Base-by-base conservation (phyloP, 2,329 filamentous ascomycete species). In the Cercospora sp. region DNA sequence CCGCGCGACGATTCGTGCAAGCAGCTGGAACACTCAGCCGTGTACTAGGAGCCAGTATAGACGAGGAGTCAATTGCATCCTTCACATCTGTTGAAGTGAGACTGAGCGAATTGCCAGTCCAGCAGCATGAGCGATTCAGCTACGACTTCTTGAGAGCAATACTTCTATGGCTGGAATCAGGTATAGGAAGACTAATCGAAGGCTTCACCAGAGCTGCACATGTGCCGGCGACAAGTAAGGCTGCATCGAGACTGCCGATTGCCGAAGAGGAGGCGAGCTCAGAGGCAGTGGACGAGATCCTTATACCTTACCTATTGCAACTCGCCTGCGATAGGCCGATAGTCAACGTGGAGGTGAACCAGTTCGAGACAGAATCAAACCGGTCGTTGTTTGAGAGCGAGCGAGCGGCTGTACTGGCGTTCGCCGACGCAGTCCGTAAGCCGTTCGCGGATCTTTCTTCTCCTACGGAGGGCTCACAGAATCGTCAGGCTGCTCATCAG, bases 71-170 rank as follows among this genome's bases (percentile, higher is more conserved):
- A 16, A 74, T 67, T 61, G 70, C 73, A 10, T 48, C 75, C 16
- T 79, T 78, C 67, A 40, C 63, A 23, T 66, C 63, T n/a, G 68
- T 77, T 18, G 67, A 76, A 59, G 36, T 71, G 77, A 81, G 58
- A 77, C 80, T 23, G 80, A 86, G 74, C 76, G 83, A 71, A 74
- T 75, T 65, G 63, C 28, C 62, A 7, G n/a, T 58, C 20, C 62
- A 58, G 23, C 62, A 64, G 62, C 62, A 81, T 20, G 82, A 86
- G 55, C 83, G 84, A 13, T 90, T 90, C 74, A 82, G 82, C n/a
- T 89, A 89, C 72, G 88, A 90, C 71, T 90, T 90, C 71, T 72
- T 90, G 28, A 88, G 87, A 74, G 87, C 88, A 1, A 88, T 90
- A 53, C 74, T 88, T 2, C 79, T 89, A 1, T 90, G 87, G 86